Conservation (phyloP, 2,329 filamentous ascomycete genomes). For the Hyphodiscus sp. region DNA sequence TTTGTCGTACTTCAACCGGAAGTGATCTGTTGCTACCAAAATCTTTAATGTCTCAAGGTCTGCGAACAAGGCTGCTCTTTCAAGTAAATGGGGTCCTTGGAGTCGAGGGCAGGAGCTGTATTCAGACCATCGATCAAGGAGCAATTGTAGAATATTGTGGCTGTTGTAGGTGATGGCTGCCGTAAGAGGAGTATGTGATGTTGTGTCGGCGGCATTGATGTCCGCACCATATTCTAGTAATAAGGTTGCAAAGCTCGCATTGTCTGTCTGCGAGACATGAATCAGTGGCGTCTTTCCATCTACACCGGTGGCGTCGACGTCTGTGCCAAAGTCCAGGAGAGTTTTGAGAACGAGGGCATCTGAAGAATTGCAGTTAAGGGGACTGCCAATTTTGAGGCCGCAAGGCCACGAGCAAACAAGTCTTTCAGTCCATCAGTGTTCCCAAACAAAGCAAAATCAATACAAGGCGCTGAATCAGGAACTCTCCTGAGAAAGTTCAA, state of each 20-base stretch:
- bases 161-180: conserved; percentile 12
- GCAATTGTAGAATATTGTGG: conserved; percentile 10
- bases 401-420: too few species aligned
- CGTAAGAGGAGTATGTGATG: conserved; percentile 1
- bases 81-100: conserved; percentile 8
- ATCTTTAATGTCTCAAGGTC: conserved; percentile 9
- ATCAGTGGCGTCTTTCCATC: conserved; percentile 8
- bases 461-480: too few species aligned
- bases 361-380: too few species aligned
- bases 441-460: too few species aligned
- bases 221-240: conserved; percentile 10
- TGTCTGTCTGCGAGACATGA: conserved; percentile 2
- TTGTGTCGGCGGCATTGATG: conserved; percentile 4
- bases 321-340: conserved; percentile 8
- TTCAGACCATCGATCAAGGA: conserved; percentile 10
- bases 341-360: conserved; percentile 7
- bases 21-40: conserved; percentile 5
- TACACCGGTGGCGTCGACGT: conserved; percentile 3
- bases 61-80: conserved; percentile 3
- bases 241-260: conserved; percentile 2
- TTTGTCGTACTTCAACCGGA: too few species aligned
- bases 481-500: too few species aligned
- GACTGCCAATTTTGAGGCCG: too few species aligned
- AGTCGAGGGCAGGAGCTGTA: conserved; percentile 11
- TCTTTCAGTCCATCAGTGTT: too few species aligned